Percentiles rank a stretch among this genome's conserved stretches.
phyloP scores from a whole-genome alignment of 2,329 filamentous ascomycete species.

The Hyphodiscus sp. region DNA sequence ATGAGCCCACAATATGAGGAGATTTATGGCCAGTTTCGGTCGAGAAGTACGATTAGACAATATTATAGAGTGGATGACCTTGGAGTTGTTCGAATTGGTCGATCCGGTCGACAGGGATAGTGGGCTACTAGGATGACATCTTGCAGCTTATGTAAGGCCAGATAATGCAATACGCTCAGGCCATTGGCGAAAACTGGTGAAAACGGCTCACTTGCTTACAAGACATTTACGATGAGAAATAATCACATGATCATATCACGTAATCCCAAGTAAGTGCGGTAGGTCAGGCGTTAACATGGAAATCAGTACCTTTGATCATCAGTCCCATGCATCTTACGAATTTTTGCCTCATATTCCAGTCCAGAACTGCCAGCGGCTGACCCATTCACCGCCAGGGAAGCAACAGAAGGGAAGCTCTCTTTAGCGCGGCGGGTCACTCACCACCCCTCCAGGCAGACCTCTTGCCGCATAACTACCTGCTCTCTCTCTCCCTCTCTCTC shows the following conservation, averaged over 20 bases:
- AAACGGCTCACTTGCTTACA: too few species aligned
- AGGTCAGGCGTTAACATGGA: too few species aligned
- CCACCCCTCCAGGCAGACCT: neutral
- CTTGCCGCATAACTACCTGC: neutral
- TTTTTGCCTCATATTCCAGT: neutral
- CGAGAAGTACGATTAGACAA: neutral
- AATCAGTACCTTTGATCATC: too few species aligned
- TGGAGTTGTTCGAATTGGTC: too few species aligned
- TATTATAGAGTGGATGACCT: neutral
- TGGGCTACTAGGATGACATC: neutral
- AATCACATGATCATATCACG: too few species aligned
- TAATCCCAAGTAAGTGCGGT: too few species aligned
- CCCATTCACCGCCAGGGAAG: neutral
- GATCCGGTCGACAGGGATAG: neutral
- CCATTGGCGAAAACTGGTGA: too few species aligned
- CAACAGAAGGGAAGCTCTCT: too few species aligned
- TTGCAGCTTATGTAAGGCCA: neutral
- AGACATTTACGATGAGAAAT: too few species aligned
- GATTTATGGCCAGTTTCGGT: conserved; percentile 1
- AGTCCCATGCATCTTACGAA: too few species aligned
- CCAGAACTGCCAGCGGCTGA: neutral
- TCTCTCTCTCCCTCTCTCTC: neutral
- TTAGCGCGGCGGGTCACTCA: neutral
- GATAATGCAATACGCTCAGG: too few species aligned
- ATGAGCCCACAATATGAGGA: conserved; percentile 23